phyloP scores from a whole-genome alignment of 2,329 filamentous ascomycete species.

The Drechslerella coelobrocha region DNA sequence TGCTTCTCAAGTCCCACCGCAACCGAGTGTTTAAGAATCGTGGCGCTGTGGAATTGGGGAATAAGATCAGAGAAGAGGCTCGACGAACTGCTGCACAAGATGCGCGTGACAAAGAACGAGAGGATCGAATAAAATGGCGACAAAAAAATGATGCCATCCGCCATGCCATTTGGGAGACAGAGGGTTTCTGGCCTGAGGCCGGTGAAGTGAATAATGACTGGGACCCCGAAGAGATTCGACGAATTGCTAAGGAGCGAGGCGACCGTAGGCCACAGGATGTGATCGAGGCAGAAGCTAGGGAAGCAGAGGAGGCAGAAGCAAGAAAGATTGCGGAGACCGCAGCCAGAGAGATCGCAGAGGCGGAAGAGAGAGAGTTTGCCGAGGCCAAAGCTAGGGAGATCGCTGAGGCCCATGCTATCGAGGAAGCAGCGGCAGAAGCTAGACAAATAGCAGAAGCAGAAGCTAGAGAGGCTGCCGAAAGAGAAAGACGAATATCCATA shows the following conservation, averaged over 20 bases:
- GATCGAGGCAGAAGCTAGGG: neutral
- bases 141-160: neutral
- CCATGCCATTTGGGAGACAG: neutral
- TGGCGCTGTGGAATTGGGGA: neutral
- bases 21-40: neutral
- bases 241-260: neutral
- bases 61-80: neutral
- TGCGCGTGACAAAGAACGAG: neutral
- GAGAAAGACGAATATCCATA: too few species aligned
- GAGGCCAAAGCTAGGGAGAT: neutral
- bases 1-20: neutral
- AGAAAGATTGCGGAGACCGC: neutral
- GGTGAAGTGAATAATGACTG: neutral
- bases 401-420: neutral
- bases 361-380: neutral
- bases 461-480: too few species aligned
- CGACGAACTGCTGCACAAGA: neutral
- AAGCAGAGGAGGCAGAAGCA: neutral
- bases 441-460: too few species aligned
- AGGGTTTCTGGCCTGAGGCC: neutral
- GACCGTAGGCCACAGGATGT: neutral
- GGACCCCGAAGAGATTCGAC: neutral
- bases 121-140: neutral
- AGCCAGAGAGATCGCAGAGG: neutral
- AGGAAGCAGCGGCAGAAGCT: too few species aligned